Base-by-base conservation (phyloP, 106 monocot genomes). In the Dendrobium catenatum region DNA sequence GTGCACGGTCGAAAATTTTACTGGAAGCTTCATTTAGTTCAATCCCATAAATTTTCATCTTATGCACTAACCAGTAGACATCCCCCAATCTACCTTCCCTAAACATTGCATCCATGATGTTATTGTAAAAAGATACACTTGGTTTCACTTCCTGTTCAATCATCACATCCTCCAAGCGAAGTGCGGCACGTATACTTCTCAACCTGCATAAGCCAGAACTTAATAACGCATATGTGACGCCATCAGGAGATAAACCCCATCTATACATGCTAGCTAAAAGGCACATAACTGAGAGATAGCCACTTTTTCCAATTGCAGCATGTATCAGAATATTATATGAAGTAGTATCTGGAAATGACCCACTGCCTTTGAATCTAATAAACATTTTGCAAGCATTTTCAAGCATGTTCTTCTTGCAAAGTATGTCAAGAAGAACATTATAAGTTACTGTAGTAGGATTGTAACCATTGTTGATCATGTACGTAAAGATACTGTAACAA, bases 311-410 rank as follows among this genome's bases (percentile, higher is more conserved):
- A 54, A 85, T 31, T 29, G 67, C 85, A 77, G 85, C 85, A 80
- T 79, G 44, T 72, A 90, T 90, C 33, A 90, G 83, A 59, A 90
- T 87, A 87, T 90, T 90, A 78, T 90, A 87, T 61, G 90, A 90
- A 54, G 76, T 81, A 18, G 72, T 87, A 77, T 90, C 87, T 27
- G 90, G 90, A 61, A 75, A 82, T 48, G 73, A 55, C 26, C 75
- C 56, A 4, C 46, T 54, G 6, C 68, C 76, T 73, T 81, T 83
- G 51, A 90, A 87, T 72, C 85, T 37, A 4, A 78, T 10, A 17
- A 90, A 87, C 29, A 83, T 54, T 74, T 20, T 81, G 17, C 72
- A 81, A 46, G 87, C 83, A 83, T 16, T 20, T 66, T 8, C 42
- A 29, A 81, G 61, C 44, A 80, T 67, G 31, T 81, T 75, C 59